These are phyloP conservation scores for Colletotrichum simmondsii DNA, from an alignment of 2,329 filamentous ascomycete species.

Conservation along the genomic window DNA sequence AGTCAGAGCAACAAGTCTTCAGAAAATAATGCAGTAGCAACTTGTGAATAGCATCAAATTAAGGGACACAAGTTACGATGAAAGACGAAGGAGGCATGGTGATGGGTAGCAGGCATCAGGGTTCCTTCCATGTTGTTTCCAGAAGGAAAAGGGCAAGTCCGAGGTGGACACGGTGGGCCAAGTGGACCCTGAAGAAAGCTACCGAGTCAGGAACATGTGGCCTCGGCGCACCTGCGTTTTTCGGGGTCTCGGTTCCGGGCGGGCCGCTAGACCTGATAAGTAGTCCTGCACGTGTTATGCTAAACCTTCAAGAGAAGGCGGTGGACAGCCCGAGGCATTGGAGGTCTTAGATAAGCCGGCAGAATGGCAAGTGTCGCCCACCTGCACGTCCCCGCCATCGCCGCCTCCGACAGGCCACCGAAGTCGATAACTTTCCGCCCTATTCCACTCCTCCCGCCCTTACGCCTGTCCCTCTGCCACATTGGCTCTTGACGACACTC, in stretches of 20 bases:
- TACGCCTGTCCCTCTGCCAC: conserved; percentile 2
- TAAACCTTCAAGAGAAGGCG: not conserved
- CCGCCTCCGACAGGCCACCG: conserved; percentile 31
- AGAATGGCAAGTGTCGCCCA: conserved; percentile 14
- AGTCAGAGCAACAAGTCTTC: not conserved
- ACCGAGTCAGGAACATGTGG: conserved; percentile 14
- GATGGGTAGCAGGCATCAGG: not conserved
- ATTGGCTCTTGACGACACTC: not conserved
- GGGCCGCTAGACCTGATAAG: not conserved
- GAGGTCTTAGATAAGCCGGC: conserved; percentile 8
- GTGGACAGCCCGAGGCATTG: not conserved
- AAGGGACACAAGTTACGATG: not conserved
- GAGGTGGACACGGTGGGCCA: not conserved
- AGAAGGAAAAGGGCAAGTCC: not conserved
- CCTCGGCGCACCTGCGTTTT: not conserved
- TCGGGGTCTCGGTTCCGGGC: not conserved
- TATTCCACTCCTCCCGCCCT: not conserved
- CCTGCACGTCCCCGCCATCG: conserved; percentile 24
- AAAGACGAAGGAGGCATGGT: not conserved
- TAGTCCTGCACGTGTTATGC: not conserved
- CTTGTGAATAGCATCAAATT: too few relatives aligned
- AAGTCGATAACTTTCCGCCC: conserved; percentile 16
- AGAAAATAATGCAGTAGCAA: too few relatives aligned
- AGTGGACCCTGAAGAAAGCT: not conserved
- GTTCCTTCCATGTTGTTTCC: not conserved